These are phyloP conservation scores for Podila minutissima DNA, from an alignment of 192 early-diverging fungal species.

Conservation along the genomic window DNA sequence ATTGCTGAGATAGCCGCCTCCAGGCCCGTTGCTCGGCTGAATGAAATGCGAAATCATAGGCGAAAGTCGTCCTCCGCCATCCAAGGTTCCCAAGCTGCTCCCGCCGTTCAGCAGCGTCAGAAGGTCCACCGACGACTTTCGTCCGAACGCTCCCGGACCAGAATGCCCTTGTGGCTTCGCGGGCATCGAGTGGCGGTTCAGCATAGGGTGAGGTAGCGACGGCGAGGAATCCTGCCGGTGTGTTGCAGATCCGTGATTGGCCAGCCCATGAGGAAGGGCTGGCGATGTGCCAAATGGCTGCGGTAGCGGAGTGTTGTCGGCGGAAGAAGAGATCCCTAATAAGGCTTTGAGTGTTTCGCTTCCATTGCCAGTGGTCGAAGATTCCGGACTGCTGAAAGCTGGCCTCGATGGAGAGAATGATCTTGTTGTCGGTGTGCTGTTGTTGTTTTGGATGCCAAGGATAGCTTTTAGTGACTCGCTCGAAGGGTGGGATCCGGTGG, in stretches of 20 bases:
- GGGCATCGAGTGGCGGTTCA: slow-evolving; percentile 9
- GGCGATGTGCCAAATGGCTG: background rate
- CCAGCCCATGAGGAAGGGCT: background rate
- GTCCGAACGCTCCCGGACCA: slow-evolving; percentile 6
- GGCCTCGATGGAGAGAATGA: slow-evolving; percentile 7
- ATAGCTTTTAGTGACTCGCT: slow-evolving; percentile 39
- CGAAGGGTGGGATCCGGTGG: background rate
- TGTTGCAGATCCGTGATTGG: background rate
- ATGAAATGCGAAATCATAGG: background rate
- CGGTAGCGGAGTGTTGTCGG: background rate
- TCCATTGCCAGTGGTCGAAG: slow-evolving; percentile 19
- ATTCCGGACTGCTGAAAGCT: background rate
- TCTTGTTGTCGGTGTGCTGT: background rate
- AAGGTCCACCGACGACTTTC: slow-evolving; percentile 54
- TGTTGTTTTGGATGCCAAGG: slow-evolving; percentile 27
- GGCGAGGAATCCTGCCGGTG: background rate
- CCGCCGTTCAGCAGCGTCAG: slow-evolving; percentile 53
- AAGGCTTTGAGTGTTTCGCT: background rate
- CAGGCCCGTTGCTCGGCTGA: slow-evolving; percentile 7
- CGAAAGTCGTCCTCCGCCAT: background rate
- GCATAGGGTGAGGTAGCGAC: background rate
- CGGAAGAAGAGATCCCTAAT: background rate
- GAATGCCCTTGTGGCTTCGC: background rate
- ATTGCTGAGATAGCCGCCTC: no score
- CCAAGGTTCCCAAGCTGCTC: background rate